Evolutionary conservation across 1,284 basidiomycete genomes (phyloP).

Genomic region (Peniophora sp.): DNA sequence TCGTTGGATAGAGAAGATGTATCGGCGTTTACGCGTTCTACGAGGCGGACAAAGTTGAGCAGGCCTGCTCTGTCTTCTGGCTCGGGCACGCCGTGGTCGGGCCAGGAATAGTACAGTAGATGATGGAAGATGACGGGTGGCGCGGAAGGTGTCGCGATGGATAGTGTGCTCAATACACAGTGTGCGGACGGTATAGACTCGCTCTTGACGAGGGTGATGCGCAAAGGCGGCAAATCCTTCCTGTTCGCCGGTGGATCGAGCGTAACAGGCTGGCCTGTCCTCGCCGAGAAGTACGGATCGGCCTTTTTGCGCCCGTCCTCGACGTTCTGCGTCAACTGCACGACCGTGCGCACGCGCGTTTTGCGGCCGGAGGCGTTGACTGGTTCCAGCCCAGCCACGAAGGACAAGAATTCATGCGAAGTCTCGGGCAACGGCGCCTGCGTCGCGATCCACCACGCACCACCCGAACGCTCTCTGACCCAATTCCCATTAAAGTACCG

Average conservation of each 20-base stretch:
- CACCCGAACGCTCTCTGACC: constrained; percentile 65
- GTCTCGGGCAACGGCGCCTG: constrained; percentile 72
- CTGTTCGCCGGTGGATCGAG: constrained; percentile 37
- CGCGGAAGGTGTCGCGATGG: constrained; percentile 20
- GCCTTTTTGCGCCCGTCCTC: constrained; percentile 67
- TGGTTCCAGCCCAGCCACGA: constrained; percentile 30
- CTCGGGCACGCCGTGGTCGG: constrained; percentile 73
- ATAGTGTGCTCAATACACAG: constrained; percentile 52
- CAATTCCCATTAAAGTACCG: constrained; percentile 81
- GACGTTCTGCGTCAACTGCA: constrained; percentile 67
- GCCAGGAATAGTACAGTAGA: constrained; percentile 72
- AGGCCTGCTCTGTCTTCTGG: constrained; percentile 47
- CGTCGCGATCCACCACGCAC: constrained; percentile 76
- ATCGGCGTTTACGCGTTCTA: constrained; percentile 51
- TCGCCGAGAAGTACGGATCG: constrained; percentile 63
- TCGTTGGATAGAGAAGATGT: constrained; percentile 23
- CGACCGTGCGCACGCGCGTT: constrained; percentile 55
- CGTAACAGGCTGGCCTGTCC: constrained; percentile 45
- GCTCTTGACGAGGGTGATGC: constrained; percentile 44
- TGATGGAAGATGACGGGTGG: constrained; percentile 54
- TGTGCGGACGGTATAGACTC: constrained; percentile 42
- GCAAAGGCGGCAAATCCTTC: constrained; percentile 31
- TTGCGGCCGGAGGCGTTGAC: not conserved
- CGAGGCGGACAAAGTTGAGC: constrained; percentile 53
- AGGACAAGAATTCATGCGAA: constrained; percentile 65